Evolutionary conservation across 805 yeast species (phyloP).

Genomic region (Candida fluviatilis): DNA sequence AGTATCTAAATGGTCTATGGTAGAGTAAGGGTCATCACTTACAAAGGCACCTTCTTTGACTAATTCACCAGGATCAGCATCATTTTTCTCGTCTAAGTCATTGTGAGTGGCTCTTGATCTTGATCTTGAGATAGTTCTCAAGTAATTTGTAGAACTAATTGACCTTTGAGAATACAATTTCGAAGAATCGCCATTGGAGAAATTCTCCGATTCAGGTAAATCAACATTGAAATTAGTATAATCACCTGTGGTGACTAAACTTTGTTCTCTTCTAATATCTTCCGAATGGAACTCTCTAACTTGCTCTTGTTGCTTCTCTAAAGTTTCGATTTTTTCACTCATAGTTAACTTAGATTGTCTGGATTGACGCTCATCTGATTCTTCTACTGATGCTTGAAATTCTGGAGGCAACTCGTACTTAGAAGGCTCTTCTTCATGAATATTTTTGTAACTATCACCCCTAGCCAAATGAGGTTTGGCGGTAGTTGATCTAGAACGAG

Average conservation of each 20-base stretch:
- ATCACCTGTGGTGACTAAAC: conserved; percentile 43
- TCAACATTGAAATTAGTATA: conserved; percentile 44
- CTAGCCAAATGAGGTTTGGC: conserved; percentile 62
- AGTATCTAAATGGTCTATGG: conserved; percentile 45
- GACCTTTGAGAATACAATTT: conserved; percentile 31
- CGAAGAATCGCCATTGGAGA: conserved; percentile 7
- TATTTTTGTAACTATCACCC: conserved; percentile 71
- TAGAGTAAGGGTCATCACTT: conserved; percentile 46
- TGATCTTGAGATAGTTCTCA: conserved; percentile 64
- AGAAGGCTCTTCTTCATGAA: conserved; percentile 42
- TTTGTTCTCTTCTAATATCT: conserved; percentile 25
- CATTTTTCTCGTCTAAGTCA: conserved; percentile 23
- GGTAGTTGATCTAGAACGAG: conserved; percentile 16
- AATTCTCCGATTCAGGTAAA: conserved; percentile 15
- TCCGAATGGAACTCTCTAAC: conserved; percentile 11
- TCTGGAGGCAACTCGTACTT: conserved; percentile 42
- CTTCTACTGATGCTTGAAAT: conserved; percentile 20
- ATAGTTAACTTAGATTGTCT: conserved; percentile 39
- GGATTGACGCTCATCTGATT: conserved; percentile 34
- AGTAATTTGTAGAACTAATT: conserved; percentile 47
- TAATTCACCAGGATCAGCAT: conserved; percentile 35
- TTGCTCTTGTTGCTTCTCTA: conserved; percentile 19
- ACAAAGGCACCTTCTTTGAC: conserved; percentile 55
- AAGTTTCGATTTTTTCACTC: conserved; percentile 43
- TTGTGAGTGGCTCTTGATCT: conserved; percentile 43